Evolutionary conservation across 2,329 filamentous ascomycete species (phyloP).

Genomic region (Penicillium sp.): DNA sequence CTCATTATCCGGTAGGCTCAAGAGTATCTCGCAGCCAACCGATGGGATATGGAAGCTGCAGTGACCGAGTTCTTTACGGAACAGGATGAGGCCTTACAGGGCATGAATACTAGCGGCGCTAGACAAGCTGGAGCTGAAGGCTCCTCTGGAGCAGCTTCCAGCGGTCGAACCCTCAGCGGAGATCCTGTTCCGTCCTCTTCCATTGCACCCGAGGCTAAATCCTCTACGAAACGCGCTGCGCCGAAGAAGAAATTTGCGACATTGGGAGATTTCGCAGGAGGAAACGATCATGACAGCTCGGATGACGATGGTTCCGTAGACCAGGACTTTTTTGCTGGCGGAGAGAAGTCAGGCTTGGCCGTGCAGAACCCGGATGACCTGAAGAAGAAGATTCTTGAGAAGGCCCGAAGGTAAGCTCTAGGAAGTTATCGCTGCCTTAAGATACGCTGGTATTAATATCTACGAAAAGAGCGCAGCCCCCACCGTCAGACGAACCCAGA

Average conservation of each 20-base stretch:
- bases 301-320: constrained; percentile 51
- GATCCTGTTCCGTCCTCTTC: constrained; percentile 26
- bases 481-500: constrained; percentile 42
- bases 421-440: not conserved
- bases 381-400: constrained; percentile 49
- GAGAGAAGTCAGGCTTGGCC: constrained; percentile 63
- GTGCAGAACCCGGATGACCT: constrained; percentile 59
- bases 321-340: constrained; percentile 59
- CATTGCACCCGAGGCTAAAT: constrained; percentile 28
- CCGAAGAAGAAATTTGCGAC: constrained; percentile 47
- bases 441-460: not conserved
- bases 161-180: constrained; percentile 34
- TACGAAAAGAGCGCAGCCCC: constrained; percentile 28
- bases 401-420: constrained; percentile 35
- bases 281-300: constrained; percentile 36
- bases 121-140: constrained; percentile 23
- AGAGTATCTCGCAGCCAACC: constrained; percentile 59
- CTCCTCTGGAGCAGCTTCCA: constrained; percentile 17
- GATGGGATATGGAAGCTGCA: constrained; percentile 63
- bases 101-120: constrained; percentile 26
- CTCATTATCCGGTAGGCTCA: constrained; percentile 50
- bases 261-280: constrained; percentile 41
- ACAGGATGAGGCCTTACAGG: constrained; percentile 39
- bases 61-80: constrained; percentile 57
- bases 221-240: constrained; percentile 23